Evolutionary conservation across 2,329 filamentous ascomycete species (phyloP).

Genomic region (Cordyceps farinosa): DNA sequence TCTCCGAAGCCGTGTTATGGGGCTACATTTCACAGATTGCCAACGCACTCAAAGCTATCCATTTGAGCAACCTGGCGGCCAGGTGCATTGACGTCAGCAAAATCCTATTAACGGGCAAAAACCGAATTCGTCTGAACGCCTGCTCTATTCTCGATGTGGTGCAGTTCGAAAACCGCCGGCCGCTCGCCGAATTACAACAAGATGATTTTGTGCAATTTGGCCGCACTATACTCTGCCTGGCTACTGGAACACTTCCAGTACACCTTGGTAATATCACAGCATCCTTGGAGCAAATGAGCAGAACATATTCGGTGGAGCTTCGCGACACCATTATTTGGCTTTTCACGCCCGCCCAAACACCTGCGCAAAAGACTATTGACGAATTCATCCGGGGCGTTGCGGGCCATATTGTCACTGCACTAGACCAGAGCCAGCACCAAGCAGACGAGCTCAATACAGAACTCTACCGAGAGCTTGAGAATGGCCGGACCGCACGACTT

Average conservation of each 20-base stretch:
- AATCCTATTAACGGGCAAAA: slow-evolving; percentile 85
- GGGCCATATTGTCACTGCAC: slow-evolving; percentile 67
- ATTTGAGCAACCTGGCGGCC: slow-evolving; percentile 75
- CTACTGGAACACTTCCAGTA: slow-evolving; percentile 59
- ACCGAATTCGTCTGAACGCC: slow-evolving; percentile 80
- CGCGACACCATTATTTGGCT: slow-evolving; percentile 81
- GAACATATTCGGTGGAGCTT: slow-evolving; percentile 73
- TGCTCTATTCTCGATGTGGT: slow-evolving; percentile 89
- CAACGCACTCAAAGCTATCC: slow-evolving; percentile 82
- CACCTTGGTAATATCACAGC: slow-evolving; percentile 61
- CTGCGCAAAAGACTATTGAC: slow-evolving; percentile 66
- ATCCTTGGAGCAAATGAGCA: slow-evolving; percentile 70
- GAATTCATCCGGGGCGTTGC: slow-evolving; percentile 76
- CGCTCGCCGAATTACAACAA: slow-evolving; percentile 74
- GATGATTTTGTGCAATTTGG: slow-evolving; percentile 86
- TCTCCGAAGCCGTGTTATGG: slow-evolving; percentile 79
- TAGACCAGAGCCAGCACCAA: slow-evolving; percentile 76
- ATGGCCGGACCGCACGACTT: slow-evolving; percentile 77
- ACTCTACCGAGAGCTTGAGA: slow-evolving; percentile 80
- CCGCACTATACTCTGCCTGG: slow-evolving; percentile 76
- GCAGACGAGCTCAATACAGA: slow-evolving; percentile 71
- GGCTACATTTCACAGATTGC: slow-evolving; percentile 88
- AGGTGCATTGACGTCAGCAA: slow-evolving; percentile 84
- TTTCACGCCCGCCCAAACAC: slow-evolving; percentile 59
- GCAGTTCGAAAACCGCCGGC: slow-evolving; percentile 68